phyloP scores from a whole-genome alignment of 345 rosid species.

The Salix brachista region DNA sequence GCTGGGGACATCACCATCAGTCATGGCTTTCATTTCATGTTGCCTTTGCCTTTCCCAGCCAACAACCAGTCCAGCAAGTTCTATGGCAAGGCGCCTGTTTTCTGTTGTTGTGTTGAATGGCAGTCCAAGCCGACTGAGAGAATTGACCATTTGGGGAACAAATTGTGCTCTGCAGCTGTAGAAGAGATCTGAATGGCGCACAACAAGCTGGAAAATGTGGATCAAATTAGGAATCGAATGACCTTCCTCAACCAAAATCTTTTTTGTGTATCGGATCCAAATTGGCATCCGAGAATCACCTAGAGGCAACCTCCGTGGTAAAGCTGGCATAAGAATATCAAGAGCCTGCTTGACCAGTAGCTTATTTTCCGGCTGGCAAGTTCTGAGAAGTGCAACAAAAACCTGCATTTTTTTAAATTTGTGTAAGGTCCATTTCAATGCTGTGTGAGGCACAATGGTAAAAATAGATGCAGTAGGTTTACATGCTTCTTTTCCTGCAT shows the following conservation, averaged over 20 bases:
- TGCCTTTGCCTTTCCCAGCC: slow-evolving; percentile 98
- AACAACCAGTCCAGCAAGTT: slow-evolving; percentile 99
- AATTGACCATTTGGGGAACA: slow-evolving; percentile 99
- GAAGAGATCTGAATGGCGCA: slow-evolving; percentile 94
- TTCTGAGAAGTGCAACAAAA: slow-evolving; percentile 96
- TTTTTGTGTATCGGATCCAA: slow-evolving; percentile 98
- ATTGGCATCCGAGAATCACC: slow-evolving; percentile 99
- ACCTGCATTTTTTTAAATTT: slow-evolving; percentile 55
- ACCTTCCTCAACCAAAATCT: slow-evolving; percentile 97
- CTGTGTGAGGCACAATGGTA: not conserved
- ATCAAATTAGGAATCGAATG: slow-evolving; percentile 93
- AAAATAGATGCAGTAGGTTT: not conserved
- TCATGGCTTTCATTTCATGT: slow-evolving; percentile 67
- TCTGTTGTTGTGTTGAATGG: slow-evolving; percentile 90
- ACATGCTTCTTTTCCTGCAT: not conserved
- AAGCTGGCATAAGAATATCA: slow-evolving; percentile 97
- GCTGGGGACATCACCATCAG: slow-evolving; percentile 61
- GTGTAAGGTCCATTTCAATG: not conserved
- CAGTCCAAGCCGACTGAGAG: slow-evolving; percentile 95
- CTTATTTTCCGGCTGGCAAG: slow-evolving; percentile 98
- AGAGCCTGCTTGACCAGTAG: slow-evolving; percentile 97
- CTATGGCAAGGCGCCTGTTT: slow-evolving; percentile 96
- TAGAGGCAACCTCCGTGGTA: slow-evolving; percentile 89
- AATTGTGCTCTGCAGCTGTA: slow-evolving; percentile 98
- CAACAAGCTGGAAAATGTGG: slow-evolving; percentile 97